phyloP scores from a whole-genome alignment of 163 green algal genomes.

The Scenedesmus sp. region DNA sequence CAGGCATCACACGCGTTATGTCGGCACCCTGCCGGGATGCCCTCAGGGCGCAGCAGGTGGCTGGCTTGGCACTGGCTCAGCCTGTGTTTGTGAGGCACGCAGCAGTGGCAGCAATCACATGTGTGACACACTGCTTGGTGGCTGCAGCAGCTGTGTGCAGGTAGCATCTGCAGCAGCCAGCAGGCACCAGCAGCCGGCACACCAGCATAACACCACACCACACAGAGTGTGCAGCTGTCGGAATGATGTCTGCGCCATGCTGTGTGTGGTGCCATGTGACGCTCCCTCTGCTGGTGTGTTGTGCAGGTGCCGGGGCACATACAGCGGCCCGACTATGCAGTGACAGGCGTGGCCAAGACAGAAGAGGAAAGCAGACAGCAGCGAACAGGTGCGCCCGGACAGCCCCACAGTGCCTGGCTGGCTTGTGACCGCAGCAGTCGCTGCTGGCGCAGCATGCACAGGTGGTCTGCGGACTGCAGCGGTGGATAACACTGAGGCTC shows the following conservation, averaged over 20 bases:
- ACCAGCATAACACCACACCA: too few relatives aligned
- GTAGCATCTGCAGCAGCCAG: not conserved
- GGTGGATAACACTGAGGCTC: too few relatives aligned
- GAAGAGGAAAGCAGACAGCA: slow-evolving; percentile 88
- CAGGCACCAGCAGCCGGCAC: not conserved
- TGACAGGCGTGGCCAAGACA: slow-evolving; percentile 65
- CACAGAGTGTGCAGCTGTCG: too few relatives aligned
- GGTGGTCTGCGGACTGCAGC: too few relatives aligned
- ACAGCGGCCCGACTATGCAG: slow-evolving; percentile 81
- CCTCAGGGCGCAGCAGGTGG: not conserved
- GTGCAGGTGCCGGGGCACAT: slow-evolving; percentile 86
- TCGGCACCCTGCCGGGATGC: not conserved
- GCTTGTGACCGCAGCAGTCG: not conserved
- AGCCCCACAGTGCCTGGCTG: not conserved
- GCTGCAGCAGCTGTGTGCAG: not conserved
- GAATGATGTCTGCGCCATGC: too few relatives aligned
- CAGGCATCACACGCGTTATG: too few relatives aligned
- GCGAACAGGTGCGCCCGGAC: slow-evolving; percentile 60
- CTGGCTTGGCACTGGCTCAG: not conserved
- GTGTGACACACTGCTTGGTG: not conserved
- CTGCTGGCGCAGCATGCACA: not conserved
- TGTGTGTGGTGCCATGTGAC: too few relatives aligned
- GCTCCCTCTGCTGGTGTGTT: not conserved
- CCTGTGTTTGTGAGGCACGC: not conserved
- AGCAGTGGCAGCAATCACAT: not conserved